A percentile compares a stretch with the other conserved stretches of the same genome.
phyloP scores from a whole-genome alignment of 768 basidiomycete genomes.

The Podaxis carcinomalis region DNA sequence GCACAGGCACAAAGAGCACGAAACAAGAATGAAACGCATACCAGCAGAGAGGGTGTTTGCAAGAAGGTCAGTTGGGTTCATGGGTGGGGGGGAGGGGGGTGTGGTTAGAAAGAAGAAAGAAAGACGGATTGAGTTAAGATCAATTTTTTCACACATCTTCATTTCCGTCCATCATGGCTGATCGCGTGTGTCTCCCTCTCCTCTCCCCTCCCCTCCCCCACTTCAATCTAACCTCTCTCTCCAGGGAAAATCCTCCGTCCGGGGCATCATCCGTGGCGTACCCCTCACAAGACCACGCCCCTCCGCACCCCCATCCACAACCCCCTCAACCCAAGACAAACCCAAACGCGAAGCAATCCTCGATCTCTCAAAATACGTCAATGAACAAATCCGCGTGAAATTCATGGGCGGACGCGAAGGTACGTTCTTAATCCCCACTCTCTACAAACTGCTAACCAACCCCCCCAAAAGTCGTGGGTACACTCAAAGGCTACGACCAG shows the following conservation, averaged over 20 bases:
- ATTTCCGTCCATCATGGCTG: slow-evolving; percentile 41
- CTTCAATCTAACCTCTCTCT: slow-evolving; percentile 23
- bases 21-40: slow-evolving; percentile 33
- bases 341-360: slow-evolving; percentile 93
- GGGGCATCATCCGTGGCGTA: slow-evolving; percentile 39
- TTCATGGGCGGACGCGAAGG: slow-evolving; percentile 99
- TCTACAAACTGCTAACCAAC: slow-evolving; percentile 5
- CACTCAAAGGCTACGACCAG: slow-evolving; percentile 95
- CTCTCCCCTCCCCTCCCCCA: slow-evolving; percentile 22
- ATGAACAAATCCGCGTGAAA: slow-evolving; percentile 90
- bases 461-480: slow-evolving; percentile 69
- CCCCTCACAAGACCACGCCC: background rate
- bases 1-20: slow-evolving; percentile 28
- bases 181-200: slow-evolving; percentile 44
- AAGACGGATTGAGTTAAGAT: slow-evolving; percentile 12
- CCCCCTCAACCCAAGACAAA: slow-evolving; percentile 57
- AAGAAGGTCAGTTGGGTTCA: slow-evolving; percentile 91
- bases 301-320: slow-evolving; percentile 20
- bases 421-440: slow-evolving; percentile 21
- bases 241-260: slow-evolving; percentile 57
- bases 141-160: slow-evolving; percentile 14
- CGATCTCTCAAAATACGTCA: slow-evolving; percentile 91
- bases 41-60: slow-evolving; percentile 90
- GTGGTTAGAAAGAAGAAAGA: slow-evolving; percentile 11
- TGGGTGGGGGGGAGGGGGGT: slow-evolving; percentile 23